Conservation (phyloP, 2,329 filamentous ascomycete species). For the Cercospora sesami region DNA sequence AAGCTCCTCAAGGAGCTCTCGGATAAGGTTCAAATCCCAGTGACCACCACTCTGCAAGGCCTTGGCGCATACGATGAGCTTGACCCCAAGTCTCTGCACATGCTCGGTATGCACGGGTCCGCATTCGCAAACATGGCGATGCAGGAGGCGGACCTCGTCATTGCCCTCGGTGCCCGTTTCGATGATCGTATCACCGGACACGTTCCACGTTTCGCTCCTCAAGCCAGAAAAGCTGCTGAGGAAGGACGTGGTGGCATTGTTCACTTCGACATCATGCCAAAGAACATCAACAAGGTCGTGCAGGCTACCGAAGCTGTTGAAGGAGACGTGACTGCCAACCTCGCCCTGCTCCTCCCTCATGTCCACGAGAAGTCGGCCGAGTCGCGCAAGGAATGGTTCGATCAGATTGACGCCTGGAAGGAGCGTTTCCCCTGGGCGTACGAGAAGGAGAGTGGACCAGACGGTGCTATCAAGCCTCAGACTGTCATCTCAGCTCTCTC, state of each 20-base stretch:
- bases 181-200: slow-evolving; percentile 90
- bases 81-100: slow-evolving; percentile 91
- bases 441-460: slow-evolving; percentile 68
- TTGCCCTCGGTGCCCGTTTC: slow-evolving; percentile 89
- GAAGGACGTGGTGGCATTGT: slow-evolving; percentile 91
- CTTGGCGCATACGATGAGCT: slow-evolving; percentile 91
- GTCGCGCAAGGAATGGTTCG: slow-evolving; percentile 81
- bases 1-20: slow-evolving; percentile 79
- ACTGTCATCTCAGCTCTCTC: slow-evolving; percentile 87
- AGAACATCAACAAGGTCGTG: slow-evolving; percentile 99
- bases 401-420: slow-evolving; percentile 89
- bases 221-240: slow-evolving; percentile 77
- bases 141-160: slow-evolving; percentile 93
- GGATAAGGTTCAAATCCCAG: slow-evolving; percentile 87
- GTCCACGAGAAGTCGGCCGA: slow-evolving; percentile 62
- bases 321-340: slow-evolving; percentile 82
- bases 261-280: slow-evolving; percentile 97
- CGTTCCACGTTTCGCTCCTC: slow-evolving; percentile 83
- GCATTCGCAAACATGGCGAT: slow-evolving; percentile 98
- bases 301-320: slow-evolving; percentile 94
- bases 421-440: slow-evolving; percentile 83
- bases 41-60: slow-evolving; percentile 93
- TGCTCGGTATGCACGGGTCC: slow-evolving; percentile 98
- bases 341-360: slow-evolving; percentile 71
- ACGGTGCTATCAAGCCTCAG: slow-evolving; percentile 90